A percentile compares a stretch with the other conserved stretches of the same genome.
Conservation (phyloP, 345 rosid genomes). For the Gynandropsis gynandra region DNA sequence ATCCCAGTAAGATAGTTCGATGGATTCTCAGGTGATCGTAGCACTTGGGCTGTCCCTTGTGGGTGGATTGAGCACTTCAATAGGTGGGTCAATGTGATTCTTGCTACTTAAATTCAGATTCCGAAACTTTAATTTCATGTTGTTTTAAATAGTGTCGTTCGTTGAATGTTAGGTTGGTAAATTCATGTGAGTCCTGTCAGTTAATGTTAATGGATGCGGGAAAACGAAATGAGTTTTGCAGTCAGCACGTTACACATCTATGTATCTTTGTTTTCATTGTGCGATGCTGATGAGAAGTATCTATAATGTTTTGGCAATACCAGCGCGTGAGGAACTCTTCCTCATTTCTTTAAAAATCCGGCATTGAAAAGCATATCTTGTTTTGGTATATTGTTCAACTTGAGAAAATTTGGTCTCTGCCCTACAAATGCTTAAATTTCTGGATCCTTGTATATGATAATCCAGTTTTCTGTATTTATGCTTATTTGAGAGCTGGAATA, state of each 20-base stretch:
- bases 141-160: not conserved
- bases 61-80: constrained; percentile 67
- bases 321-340: not conserved
- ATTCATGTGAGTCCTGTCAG: too few relatives aligned
- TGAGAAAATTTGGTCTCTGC: constrained; percentile 2
- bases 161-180: not conserved
- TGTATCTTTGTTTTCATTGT: too few relatives aligned
- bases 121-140: not conserved
- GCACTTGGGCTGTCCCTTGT: constrained; percentile 58
- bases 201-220: too few relatives aligned
- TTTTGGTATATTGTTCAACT: not conserved
- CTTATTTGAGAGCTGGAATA: constrained; percentile 1
- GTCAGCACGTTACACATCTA: too few relatives aligned
- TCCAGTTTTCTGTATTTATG: not conserved
- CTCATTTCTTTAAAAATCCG: not conserved
- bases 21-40: constrained; percentile 74
- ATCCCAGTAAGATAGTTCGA: constrained; percentile 19
- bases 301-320: not conserved
- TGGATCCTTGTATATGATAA: constrained; percentile 7
- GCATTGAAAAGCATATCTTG: not conserved
- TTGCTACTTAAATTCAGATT: not conserved
- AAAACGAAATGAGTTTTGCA: too few relatives aligned
- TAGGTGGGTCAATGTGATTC: constrained; percentile 33
- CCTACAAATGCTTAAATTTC: not conserved
- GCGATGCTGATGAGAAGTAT: not conserved